Percentiles rank a stretch among this genome's conserved stretches.
phyloP scores from a whole-genome alignment of 2,329 filamentous ascomycete genomes.

The Fusarium newnesense region DNA sequence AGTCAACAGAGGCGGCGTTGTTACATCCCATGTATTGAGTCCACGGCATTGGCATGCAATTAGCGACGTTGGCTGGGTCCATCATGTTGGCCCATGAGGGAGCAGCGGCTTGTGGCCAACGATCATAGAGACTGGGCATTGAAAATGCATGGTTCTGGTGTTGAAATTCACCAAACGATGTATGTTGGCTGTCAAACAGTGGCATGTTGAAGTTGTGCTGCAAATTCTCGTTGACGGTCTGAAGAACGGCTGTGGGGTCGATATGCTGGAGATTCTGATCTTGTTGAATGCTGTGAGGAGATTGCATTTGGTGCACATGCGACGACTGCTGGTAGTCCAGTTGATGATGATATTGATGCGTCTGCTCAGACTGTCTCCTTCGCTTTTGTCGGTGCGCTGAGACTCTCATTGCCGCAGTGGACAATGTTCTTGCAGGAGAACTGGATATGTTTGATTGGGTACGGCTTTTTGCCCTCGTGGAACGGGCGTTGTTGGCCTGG shows the following conservation, averaged over 20 bases:
- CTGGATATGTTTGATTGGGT: conserved; percentile 18
- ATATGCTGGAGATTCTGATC: conserved; percentile 24
- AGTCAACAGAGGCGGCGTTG: conserved; percentile 48
- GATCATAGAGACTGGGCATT: conserved; percentile 10
- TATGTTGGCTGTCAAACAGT: conserved; percentile 14
- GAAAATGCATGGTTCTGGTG: conserved; percentile 26
- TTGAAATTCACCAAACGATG: conserved; percentile 29
- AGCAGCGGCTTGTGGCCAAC: conserved; percentile 18
- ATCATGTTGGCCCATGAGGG: conserved; percentile 35
- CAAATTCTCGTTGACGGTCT: conserved; percentile 33
- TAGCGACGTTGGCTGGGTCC: conserved; percentile 14
- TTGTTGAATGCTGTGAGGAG: conserved; percentile 25
- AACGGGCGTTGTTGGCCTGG: conserved; percentile 11
- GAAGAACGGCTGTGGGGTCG: conserved; percentile 38
- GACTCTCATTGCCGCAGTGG: conserved; percentile 16
- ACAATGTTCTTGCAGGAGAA: conserved; percentile 20
- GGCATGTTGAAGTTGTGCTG: conserved; percentile 33
- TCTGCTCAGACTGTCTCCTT: conserved; percentile 27
- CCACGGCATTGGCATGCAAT: conserved; percentile 33
- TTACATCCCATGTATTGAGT: conserved; percentile 38
- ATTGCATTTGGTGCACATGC: conserved; percentile 27
- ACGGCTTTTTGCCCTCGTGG: conserved; percentile 18
- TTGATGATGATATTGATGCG: conserved; percentile 17
- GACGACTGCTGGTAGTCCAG: conserved; percentile 23
- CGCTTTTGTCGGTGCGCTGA: conserved; percentile 32